Conservation (phyloP, 441 rosid species). For the Brassica balearica region DNA sequence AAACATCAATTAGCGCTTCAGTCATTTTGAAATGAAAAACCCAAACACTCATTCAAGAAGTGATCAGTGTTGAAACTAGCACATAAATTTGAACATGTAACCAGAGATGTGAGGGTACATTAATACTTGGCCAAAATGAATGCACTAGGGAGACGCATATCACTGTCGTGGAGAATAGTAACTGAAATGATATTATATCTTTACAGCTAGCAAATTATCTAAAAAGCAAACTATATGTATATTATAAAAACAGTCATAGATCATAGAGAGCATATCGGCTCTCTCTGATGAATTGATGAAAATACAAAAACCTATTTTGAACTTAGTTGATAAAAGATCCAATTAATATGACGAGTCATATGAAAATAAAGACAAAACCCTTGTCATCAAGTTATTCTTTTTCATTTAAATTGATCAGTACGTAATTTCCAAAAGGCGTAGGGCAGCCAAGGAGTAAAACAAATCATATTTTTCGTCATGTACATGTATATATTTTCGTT, state of each 20-base stretch:
- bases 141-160: not conserved
- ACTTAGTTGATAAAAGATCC: constrained; percentile 16
- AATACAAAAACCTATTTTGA: constrained; percentile 19
- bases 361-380: constrained; percentile 34
- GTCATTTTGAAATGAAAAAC: too few relatives aligned
- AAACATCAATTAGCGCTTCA: too few relatives aligned
- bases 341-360: constrained; percentile 32
- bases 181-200: not conserved
- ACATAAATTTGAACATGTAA: not conserved
- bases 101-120: constrained; percentile 1
- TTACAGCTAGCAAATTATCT: not conserved
- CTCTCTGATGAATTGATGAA: constrained; percentile 1
- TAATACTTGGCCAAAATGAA: not conserved
- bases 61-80: too few relatives aligned
- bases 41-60: too few relatives aligned
- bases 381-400: constrained; percentile 39
- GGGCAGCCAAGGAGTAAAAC: constrained; percentile 32
- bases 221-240: not conserved
- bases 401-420: constrained; percentile 27
- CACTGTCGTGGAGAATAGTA: not conserved
- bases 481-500: constrained; percentile 5
- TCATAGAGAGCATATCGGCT: not conserved
- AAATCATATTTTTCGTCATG: constrained; percentile 13
- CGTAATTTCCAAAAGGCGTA: constrained; percentile 35
- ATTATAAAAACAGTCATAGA: not conserved